phyloP scores from a whole-genome alignment of 371 early-diverging fungal species.

The Smittium culicis region DNA sequence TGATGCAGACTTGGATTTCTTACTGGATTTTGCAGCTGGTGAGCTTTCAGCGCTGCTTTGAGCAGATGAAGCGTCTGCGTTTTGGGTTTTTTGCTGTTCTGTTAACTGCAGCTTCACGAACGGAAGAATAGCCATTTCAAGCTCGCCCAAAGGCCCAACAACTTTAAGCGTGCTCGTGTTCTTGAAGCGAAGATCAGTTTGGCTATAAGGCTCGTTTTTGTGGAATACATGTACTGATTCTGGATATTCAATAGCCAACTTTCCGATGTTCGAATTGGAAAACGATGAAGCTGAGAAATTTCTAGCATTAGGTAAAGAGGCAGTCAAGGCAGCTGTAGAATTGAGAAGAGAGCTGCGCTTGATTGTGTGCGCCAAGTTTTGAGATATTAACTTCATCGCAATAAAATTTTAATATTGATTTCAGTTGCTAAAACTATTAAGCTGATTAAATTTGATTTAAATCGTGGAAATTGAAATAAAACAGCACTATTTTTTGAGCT shows the following conservation, averaged over 20 bases:
- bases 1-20: conserved; percentile 18
- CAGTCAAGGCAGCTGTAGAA: too few relatives aligned
- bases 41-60: conserved; percentile 7
- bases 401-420: too few relatives aligned
- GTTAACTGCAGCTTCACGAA: conserved; percentile 49
- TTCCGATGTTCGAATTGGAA: conserved; percentile 25
- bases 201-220: conserved; percentile 15
- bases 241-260: conserved; percentile 20
- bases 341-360: too few relatives aligned
- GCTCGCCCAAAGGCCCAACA: conserved; percentile 67
- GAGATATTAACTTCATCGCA: too few relatives aligned
- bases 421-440: too few relatives aligned
- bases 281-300: conserved; percentile 11
- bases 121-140: conserved; percentile 60
- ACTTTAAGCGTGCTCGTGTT: conserved; percentile 53
- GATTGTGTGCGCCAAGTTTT: too few relatives aligned
- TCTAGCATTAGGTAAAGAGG: too few relatives aligned
- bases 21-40: neutral
- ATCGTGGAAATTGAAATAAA: too few relatives aligned
- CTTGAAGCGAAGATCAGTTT: conserved; percentile 30
- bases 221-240: conserved; percentile 26
- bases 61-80: neutral
- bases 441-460: too few relatives aligned
- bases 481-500: too few relatives aligned
- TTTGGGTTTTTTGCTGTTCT: conserved; percentile 13